Evolutionary conservation across 2,329 filamentous ascomycete genomes (phyloP).

Genomic region (Arthrobotrys musiformis): DNA sequence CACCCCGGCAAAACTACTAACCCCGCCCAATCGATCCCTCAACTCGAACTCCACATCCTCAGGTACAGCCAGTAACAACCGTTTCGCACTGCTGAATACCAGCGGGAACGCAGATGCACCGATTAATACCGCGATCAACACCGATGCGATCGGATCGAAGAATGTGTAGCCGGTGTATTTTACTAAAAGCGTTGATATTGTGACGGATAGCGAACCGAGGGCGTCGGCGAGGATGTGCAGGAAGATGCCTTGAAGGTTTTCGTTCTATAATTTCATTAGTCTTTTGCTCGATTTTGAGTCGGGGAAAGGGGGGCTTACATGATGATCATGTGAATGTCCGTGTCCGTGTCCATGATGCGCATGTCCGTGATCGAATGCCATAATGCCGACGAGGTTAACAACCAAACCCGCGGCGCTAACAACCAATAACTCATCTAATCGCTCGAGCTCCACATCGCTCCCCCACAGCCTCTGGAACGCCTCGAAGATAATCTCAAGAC

Average conservation of each 20-base stretch:
- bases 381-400: slow-evolving; percentile 92
- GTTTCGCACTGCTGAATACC: slow-evolving; percentile 83
- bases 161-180: slow-evolving; percentile 89
- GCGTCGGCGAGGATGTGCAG: slow-evolving; percentile 95
- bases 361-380: slow-evolving; percentile 76
- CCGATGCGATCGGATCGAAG: slow-evolving; percentile 94
- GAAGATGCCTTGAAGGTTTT: slow-evolving; percentile 98
- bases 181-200: slow-evolving; percentile 87
- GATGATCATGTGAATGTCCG: slow-evolving; percentile 72
- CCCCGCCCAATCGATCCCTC: slow-evolving; percentile 83
- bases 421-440: slow-evolving; percentile 84
- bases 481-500: slow-evolving; percentile 94
- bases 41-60: slow-evolving; percentile 87
- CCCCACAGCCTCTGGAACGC: slow-evolving; percentile 87
- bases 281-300: slow-evolving; percentile 55
- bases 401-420: slow-evolving; percentile 86
- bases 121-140: slow-evolving; percentile 91
- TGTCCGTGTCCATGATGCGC: slow-evolving; percentile 67
- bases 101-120: slow-evolving; percentile 91
- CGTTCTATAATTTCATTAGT: slow-evolving; percentile 72
- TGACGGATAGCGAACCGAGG: slow-evolving; percentile 91
- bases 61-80: slow-evolving; percentile 84
- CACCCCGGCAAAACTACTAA: slow-evolving; percentile 84
- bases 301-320: slow-evolving; percentile 60
- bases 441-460: slow-evolving; percentile 78